phyloP scores from a whole-genome alignment of 2,329 filamentous ascomycete genomes.

The Zalaria obscura region DNA sequence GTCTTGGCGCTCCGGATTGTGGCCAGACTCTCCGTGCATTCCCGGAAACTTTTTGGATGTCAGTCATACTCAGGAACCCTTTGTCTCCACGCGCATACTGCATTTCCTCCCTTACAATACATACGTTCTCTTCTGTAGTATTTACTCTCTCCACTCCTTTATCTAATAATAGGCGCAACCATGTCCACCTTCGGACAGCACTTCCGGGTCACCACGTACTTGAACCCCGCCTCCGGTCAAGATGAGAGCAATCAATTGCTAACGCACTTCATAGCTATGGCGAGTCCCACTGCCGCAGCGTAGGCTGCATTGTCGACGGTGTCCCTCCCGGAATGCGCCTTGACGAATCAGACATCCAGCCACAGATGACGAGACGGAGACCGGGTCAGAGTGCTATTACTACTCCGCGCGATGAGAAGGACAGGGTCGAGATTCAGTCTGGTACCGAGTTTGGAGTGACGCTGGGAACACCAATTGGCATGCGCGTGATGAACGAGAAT shows the following conservation, averaged over 20 bases:
- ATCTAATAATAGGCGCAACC: slow-evolving; percentile 12
- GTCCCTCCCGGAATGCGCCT: slow-evolving; percentile 78
- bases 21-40: no score
- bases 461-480: slow-evolving; percentile 76
- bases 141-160: no score
- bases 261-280: slow-evolving; percentile 42
- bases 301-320: slow-evolving; percentile 91
- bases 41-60: no score
- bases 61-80: no score
- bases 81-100: no score
- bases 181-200: slow-evolving; percentile 83
- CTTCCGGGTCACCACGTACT: slow-evolving; percentile 72
- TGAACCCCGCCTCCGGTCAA: no score
- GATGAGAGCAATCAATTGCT: no score
- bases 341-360: slow-evolving; percentile 75
- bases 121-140: no score
- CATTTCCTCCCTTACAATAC: no score
- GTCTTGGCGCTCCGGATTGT: no score
- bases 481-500: slow-evolving; percentile 84
- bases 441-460: slow-evolving; percentile 84
- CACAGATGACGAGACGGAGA: slow-evolving; percentile 79
- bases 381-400: slow-evolving; percentile 84
- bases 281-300: slow-evolving; percentile 81
- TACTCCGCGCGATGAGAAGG: slow-evolving; percentile 85
- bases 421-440: slow-evolving; percentile 81